Evolutionary conservation across 768 basidiomycete genomes (phyloP).

Genomic region (Suillus subluteus): DNA sequence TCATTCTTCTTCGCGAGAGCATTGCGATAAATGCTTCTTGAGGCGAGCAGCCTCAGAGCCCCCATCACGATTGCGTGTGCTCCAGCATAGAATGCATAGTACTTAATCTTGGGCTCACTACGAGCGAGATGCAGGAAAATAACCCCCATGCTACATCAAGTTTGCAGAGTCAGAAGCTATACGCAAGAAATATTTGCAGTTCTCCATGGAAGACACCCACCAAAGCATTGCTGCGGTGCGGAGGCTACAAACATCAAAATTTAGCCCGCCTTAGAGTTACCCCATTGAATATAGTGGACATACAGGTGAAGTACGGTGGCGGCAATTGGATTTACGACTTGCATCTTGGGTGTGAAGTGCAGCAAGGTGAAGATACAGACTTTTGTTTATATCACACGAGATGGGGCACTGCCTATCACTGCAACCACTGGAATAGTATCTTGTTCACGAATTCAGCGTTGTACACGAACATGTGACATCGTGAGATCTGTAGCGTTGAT

Average conservation of each 20-base stretch:
- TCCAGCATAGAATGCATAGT: constrained; percentile 7
- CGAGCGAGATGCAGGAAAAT: neutral
- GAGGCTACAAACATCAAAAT: neutral
- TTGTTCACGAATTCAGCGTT: no score
- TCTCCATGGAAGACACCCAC: neutral
- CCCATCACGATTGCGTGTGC: neutral
- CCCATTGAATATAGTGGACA: neutral
- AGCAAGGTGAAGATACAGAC: neutral
- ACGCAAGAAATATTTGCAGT: neutral
- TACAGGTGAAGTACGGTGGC: neutral
- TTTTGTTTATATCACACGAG: neutral
- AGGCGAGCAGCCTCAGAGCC: neutral
- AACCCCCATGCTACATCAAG: neutral
- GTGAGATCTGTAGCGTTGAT: no score
- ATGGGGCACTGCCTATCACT: neutral
- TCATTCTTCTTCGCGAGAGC: neutral
- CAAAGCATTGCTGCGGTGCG: neutral
- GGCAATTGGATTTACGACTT: neutral
- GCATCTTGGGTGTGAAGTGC: neutral
- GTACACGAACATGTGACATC: no score
- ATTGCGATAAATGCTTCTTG: neutral
- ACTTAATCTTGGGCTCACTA: neutral
- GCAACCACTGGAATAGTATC: no score
- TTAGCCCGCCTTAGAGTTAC: neutral
- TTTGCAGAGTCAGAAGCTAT: neutral